Conservation (phyloP, 2,329 filamentous ascomycete species). For the Ilyonectria sp. region DNA sequence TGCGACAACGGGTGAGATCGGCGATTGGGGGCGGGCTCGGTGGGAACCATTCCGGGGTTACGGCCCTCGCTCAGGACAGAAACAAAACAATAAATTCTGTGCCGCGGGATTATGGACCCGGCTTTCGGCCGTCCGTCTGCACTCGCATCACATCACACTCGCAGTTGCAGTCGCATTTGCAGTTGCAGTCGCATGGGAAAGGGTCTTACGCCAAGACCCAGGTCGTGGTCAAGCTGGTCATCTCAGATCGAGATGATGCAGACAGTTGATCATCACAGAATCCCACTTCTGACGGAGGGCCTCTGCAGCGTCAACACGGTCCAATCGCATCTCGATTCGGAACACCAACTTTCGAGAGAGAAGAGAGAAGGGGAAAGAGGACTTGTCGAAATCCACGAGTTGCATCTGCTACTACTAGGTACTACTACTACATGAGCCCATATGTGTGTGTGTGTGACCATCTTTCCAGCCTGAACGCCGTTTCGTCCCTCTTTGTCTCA, state of each 20-base stretch:
- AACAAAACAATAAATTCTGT: not conserved
- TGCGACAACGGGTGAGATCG: constrained; percentile 1
- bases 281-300: not conserved
- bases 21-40: not conserved
- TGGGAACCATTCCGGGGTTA: not conserved
- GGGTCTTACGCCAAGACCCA: not conserved
- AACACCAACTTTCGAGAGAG: not conserved
- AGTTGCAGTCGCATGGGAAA: too few relatives aligned
- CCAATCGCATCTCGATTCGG: constrained; percentile 14
- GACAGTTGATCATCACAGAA: not conserved
- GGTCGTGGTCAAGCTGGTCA: not conserved
- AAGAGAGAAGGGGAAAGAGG: constrained; percentile 29
- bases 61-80: not conserved
- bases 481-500: constrained; percentile 39
- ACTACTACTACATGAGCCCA: constrained; percentile 12
- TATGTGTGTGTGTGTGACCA: constrained; percentile 26
- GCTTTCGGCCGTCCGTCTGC: not conserved
- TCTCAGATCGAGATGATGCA: not conserved
- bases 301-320: not conserved
- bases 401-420: constrained; percentile 1
- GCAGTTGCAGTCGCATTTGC: too few relatives aligned
- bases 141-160: not conserved
- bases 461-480: constrained; percentile 51
- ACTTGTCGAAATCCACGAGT: not conserved
- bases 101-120: not conserved